These are phyloP conservation scores for Puya raimondii DNA, from an alignment of 176 grass and related monocot genomes.

Conservation along the genomic window DNA sequence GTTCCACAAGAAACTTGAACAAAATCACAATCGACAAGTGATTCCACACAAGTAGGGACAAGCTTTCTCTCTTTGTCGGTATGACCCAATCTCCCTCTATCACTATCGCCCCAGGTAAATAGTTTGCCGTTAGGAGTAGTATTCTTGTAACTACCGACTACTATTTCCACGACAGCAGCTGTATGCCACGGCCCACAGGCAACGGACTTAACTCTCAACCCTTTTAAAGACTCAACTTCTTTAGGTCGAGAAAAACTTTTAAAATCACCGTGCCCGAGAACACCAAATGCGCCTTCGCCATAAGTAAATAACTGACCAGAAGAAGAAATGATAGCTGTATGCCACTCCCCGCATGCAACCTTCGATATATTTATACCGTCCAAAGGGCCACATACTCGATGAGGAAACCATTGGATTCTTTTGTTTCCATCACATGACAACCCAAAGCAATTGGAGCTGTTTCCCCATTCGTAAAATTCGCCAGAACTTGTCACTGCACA, in stretches of 20 bases:
- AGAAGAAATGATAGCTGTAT: constrained; percentile 74
- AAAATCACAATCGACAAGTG: constrained; percentile 71
- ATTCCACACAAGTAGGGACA: constrained; percentile 56
- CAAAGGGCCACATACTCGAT: constrained; percentile 43
- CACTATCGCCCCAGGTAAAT: constrained; percentile 89
- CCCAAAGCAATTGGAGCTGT: constrained; percentile 33
- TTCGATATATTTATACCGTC: constrained; percentile 59
- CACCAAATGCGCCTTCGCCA: constrained; percentile 85
- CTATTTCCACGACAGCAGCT: constrained; percentile 71
- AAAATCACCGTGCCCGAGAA: constrained; percentile 80
- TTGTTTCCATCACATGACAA: constrained; percentile 29
- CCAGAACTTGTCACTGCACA: constrained; percentile 71
- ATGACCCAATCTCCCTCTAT: constrained; percentile 80
- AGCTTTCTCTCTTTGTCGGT: constrained; percentile 53
- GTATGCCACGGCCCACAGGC: constrained; percentile 94
- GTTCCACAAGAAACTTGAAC: constrained; percentile 68
- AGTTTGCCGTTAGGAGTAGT: constrained; percentile 59
- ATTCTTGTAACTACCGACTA: constrained; percentile 36
- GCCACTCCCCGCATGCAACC: constrained; percentile 87
- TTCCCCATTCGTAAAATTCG: constrained; percentile 77
- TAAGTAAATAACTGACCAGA: constrained; percentile 78
- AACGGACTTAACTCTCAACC: constrained; percentile 54
- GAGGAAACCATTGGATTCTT: constrained; percentile 65
- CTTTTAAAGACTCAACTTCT: constrained; percentile 78
- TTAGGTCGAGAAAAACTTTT: constrained; percentile 57